phyloP scores from a whole-genome alignment of 2,329 filamentous ascomycete species.

The Atkinsonella hypoxylon region DNA sequence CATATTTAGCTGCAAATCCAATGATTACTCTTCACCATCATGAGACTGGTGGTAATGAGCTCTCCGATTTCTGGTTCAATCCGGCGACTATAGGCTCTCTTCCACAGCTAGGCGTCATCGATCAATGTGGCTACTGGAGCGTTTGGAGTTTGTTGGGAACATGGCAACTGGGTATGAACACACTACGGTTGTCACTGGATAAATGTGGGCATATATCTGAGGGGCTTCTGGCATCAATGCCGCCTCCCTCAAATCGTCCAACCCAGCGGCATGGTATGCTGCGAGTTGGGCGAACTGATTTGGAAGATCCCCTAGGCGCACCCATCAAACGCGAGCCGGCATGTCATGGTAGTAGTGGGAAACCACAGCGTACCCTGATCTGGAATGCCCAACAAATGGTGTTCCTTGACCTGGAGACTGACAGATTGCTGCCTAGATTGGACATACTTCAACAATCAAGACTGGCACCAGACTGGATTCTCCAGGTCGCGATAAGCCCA shows the following conservation, averaged over 20 bases:
- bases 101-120: slow-evolving; percentile 54
- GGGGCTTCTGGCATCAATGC: slow-evolving; percentile 24
- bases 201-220: slow-evolving; percentile 32
- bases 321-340: slow-evolving; percentile 8
- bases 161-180: slow-evolving; percentile 21
- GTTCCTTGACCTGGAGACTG: slow-evolving; percentile 24
- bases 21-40: slow-evolving; percentile 39
- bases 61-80: slow-evolving; percentile 55
- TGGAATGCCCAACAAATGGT: slow-evolving; percentile 26
- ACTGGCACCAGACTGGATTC: slow-evolving; percentile 28
- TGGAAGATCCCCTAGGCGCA: slow-evolving; percentile 12
- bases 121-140: slow-evolving; percentile 54
- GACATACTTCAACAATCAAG: slow-evolving; percentile 15
- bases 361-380: slow-evolving; percentile 17
- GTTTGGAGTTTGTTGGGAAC: slow-evolving; percentile 47
- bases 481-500: slow-evolving; percentile 42
- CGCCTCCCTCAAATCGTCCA: slow-evolving; percentile 16
- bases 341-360: neutral
- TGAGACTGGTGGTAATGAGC: slow-evolving; percentile 40
- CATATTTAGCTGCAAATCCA: slow-evolving; percentile 43
- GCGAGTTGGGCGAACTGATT: slow-evolving; percentile 23
- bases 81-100: slow-evolving; percentile 32
- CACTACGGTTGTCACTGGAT: slow-evolving; percentile 19
- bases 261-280: slow-evolving; percentile 31
- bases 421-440: slow-evolving; percentile 15